Percentiles rank a stretch among this genome's conserved stretches.
phyloP scores from a whole-genome alignment of 116 monocot genomes.

The Iris pallida region DNA sequence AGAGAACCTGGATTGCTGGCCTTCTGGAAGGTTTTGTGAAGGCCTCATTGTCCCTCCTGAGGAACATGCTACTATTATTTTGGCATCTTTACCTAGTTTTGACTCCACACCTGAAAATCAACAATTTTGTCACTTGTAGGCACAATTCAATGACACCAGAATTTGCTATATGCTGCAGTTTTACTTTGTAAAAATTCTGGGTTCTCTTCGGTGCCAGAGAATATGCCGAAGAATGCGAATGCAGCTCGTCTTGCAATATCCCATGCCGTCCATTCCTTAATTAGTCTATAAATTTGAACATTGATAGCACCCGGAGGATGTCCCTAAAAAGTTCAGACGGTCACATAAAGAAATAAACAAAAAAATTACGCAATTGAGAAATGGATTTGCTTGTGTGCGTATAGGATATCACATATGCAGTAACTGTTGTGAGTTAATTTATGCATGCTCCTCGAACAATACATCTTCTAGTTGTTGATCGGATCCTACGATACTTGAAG shows the following conservation, averaged over 20 bases:
- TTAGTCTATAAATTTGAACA: conserved; percentile 84
- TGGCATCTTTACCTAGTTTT: conserved; percentile 79
- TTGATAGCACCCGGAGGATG: conserved; percentile 80
- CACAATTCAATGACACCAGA: neutral
- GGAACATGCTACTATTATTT: conserved; percentile 90
- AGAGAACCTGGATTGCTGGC: conserved; percentile 80
- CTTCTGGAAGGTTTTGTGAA: conserved; percentile 82
- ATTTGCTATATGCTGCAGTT: neutral
- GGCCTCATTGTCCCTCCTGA: conserved; percentile 87
- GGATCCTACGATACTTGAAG: no score
- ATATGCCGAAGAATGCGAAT: conserved; percentile 84
- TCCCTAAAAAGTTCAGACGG: conserved; percentile 25
- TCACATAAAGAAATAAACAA: no score
- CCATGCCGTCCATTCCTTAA: conserved; percentile 96
- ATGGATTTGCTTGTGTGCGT: no score
- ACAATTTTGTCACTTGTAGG: neutral
- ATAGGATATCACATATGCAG: no score
- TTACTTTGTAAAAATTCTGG: conserved; percentile 83
- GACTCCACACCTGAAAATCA: conserved; percentile 61
- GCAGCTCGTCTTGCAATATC: conserved; percentile 80
- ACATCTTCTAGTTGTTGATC: no score
- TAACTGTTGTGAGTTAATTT: no score
- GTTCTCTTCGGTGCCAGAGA: conserved; percentile 86
- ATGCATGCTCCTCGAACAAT: no score
- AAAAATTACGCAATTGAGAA: no score